A percentile compares a stretch with the other conserved stretches of the same genome.
Evolutionary conservation across 306 rosid genomes (phyloP).

Genomic region (Vachellia pachyceras): DNA sequence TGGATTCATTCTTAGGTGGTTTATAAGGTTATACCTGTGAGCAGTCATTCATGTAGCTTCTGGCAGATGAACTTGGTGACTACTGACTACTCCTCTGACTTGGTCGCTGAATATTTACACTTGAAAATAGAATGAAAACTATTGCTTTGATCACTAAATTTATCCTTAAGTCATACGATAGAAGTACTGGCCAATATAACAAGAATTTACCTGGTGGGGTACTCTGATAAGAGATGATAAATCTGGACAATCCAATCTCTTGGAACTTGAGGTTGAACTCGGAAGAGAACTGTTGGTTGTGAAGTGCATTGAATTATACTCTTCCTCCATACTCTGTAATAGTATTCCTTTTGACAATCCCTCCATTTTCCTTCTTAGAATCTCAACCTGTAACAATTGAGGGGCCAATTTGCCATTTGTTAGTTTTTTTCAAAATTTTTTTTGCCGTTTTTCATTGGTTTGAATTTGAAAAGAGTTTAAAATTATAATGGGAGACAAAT

Average conservation of each 20-base stretch:
- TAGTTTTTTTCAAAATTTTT: neutral
- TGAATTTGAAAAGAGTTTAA: neutral
- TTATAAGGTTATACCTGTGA: conserved; percentile 41
- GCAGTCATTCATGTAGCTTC: conserved; percentile 49
- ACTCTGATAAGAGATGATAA: too few relatives aligned
- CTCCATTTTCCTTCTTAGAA: too few relatives aligned
- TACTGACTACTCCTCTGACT: conserved; percentile 77
- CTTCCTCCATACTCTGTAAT: too few relatives aligned
- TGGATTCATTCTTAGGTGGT: conserved; percentile 29
- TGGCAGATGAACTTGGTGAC: conserved; percentile 97
- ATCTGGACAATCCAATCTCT: too few relatives aligned
- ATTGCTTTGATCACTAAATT: neutral
- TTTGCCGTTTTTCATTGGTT: neutral
- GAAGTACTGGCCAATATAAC: conserved; percentile 55
- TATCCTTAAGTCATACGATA: neutral
- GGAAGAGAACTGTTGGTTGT: too few relatives aligned
- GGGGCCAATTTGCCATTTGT: neutral
- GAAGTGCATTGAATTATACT: too few relatives aligned
- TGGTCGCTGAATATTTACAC: too few relatives aligned
- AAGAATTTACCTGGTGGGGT: too few relatives aligned
- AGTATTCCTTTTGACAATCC: too few relatives aligned
- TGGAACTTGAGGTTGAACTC: too few relatives aligned
- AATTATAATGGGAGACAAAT: neutral
- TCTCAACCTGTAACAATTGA: too few relatives aligned
- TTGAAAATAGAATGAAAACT: too few relatives aligned